Base-by-base conservation (phyloP, 768 basidiomycete species). In the Rubroboletus satanas region DNA sequence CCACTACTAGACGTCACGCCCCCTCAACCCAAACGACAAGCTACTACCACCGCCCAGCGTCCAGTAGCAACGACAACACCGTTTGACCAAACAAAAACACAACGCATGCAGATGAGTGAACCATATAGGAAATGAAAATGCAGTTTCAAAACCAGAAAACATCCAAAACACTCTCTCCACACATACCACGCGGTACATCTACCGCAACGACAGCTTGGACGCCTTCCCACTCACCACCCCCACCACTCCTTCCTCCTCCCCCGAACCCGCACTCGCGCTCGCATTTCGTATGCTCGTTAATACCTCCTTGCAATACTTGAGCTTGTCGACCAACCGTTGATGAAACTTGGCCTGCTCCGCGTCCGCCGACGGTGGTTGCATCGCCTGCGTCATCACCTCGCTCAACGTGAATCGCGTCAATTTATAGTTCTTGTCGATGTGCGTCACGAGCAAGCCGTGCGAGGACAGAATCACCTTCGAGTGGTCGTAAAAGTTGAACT, bases 401-500 rank as follows among this genome's bases (percentile, higher is more conserved):
- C 79, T 79, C 42, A 96, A 75, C 33, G 83, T 79, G 78, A 83
- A 88, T 38, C 85, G 83, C 41, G 85, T 84, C 68, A 94, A 73
- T 52, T 79, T 78, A 75, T 93, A 90, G 62, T 85, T 80, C 77
- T 92, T 93, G 80, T 94, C 92, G 64, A 98, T 95, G 71, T 95
- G 86, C 4, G 93, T 92, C 46, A 98, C 78, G 14, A 85, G 71
- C 12, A 87, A 77, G 3, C 91, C 95, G 28, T 85, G 77, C 1
- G 85, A 83, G 17, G 93, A 92, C 48, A 99, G 77, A 54, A 99
- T 85, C 56, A 98, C 75, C 71, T 99, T 98, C 39, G 90, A 88
- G 75, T 99, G 97, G 73, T 98, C 97, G 71, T 91, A 92, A 71
- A 98, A 98, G 77, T 98, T 99, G 81, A 98, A 98, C 96, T 98